Base-by-base conservation (phyloP, 495 filamentous ascomycete species). In the Neurospora terricola region DNA sequence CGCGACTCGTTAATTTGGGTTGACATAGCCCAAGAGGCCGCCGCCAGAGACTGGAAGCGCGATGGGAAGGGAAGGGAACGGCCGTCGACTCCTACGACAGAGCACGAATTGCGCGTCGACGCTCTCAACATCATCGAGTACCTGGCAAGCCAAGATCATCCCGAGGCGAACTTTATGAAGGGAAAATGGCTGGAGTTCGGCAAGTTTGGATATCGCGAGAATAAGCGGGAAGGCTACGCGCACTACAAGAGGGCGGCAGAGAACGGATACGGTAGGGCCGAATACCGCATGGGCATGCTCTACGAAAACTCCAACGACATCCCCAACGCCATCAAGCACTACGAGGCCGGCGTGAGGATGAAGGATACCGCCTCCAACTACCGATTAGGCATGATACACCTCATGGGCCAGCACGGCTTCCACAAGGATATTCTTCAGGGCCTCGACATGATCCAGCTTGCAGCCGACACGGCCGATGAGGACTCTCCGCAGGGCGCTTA, bases 141-240 rank as follows among this genome's bases (percentile, higher is more conserved):
- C 80, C 85, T 99, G 37, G 91, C 95, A 30, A 91, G 93, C 43
- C 96, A 99, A 81, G 89, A 90, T 74, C 96, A 99, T 77, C 96
- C 96, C 69, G 94, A 95, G 78, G 96, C 96, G 6, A 91, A 94
- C 75, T 98, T 98, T 79, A 93, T 99, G 85, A 90, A 90, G 80
- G 93, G 93, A 71, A 98, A 96, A 88, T 98, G 96, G 96, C 86
- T 97, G 39, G 96, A 99, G 81, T 98, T 98, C 84, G 96, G 96
- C 73, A 97, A 98, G 81, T 98, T 97, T 81, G 93, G 92, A 27
- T 88, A 89, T 75, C 89, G 92, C 23, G 84, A 92, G 73, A 95
- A 98, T 84, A 97, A 96, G 82, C 94, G 94, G 76, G 95, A 97
- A 81, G 96, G 96, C 21, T 98, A 94, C 80, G 81, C 90, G 68